Conservation (phyloP, 306 rosid species). For the Glycine tomentella region DNA sequence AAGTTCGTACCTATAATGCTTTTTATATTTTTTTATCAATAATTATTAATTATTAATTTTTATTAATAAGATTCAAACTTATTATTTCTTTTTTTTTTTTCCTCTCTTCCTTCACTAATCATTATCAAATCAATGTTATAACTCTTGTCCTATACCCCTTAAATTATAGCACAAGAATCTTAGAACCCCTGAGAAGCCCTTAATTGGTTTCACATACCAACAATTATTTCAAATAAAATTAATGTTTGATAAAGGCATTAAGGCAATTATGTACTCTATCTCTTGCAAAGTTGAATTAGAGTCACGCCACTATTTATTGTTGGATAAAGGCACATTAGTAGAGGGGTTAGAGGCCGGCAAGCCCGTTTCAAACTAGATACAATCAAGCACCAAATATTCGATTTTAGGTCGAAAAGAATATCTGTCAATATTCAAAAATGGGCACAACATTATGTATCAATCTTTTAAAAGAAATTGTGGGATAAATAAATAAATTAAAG, state of each 20-base stretch:
- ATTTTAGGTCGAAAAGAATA: neutral
- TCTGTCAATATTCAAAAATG: neutral
- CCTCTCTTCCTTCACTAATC: too few relatives aligned
- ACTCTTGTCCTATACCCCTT: too few relatives aligned
- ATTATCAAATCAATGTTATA: too few relatives aligned
- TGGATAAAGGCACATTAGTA: slow-evolving; percentile 37
- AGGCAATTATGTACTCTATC: neutral
- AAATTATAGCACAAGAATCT: too few relatives aligned
- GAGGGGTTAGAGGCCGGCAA: neutral
- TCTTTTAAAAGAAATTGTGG: neutral
- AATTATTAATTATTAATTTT: too few relatives aligned
- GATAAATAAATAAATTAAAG: neutral
- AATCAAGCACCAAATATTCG: slow-evolving; percentile 31
- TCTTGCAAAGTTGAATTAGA: slow-evolving; percentile 12
- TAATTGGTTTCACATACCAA: neutral
- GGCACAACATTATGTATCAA: neutral
- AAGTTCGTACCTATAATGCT: too few relatives aligned
- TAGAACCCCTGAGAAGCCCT: too few relatives aligned
- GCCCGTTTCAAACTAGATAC: neutral
- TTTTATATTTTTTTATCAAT: too few relatives aligned
- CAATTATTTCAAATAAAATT: neutral
- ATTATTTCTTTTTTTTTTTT: too few relatives aligned
- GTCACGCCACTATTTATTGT: slow-evolving; percentile 45
- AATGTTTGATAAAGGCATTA: slow-evolving; percentile 19
- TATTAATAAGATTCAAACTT: too few relatives aligned